Evolutionary conservation across 257 asterid species (phyloP).

Genomic region (Solanum corneliomulleri): DNA sequence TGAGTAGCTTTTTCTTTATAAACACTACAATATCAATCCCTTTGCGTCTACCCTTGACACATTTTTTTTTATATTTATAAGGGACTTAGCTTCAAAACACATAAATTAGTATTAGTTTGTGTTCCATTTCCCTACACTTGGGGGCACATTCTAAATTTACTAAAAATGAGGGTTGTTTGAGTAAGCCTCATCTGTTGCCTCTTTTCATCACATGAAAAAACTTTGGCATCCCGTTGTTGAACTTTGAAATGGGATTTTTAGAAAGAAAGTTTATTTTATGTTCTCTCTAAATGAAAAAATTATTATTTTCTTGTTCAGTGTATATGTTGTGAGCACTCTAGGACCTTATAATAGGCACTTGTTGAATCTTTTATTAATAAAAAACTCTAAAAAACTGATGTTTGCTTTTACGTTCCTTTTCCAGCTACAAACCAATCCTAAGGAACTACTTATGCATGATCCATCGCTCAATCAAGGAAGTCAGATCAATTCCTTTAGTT

Average conservation of each 20-base stretch:
- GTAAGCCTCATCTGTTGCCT: background rate
- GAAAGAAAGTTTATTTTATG: background rate
- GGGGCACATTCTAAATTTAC: background rate
- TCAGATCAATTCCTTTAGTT: background rate
- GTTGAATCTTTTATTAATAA: background rate
- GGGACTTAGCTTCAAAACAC: background rate
- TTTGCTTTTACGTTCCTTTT: too few species aligned
- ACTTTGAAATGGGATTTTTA: background rate
- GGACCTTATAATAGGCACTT: background rate
- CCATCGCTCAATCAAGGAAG: too few species aligned
- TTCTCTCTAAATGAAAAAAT: background rate
- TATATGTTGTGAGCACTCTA: background rate
- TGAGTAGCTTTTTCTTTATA: too few species aligned
- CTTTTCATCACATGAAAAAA: background rate
- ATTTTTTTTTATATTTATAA: too few species aligned
- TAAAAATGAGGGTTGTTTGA: background rate
- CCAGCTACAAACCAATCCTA: too few species aligned
- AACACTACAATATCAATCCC: too few species aligned
- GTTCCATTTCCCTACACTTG: background rate
- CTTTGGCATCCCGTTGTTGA: background rate
- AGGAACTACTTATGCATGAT: too few species aligned
- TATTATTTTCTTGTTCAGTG: background rate
- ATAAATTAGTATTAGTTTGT: background rate
- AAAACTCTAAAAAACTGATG: too few species aligned
- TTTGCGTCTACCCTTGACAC: too few species aligned